phyloP scores from a whole-genome alignment of 1,139 yeast genomes.

The Candida tetrigidarum region DNA sequence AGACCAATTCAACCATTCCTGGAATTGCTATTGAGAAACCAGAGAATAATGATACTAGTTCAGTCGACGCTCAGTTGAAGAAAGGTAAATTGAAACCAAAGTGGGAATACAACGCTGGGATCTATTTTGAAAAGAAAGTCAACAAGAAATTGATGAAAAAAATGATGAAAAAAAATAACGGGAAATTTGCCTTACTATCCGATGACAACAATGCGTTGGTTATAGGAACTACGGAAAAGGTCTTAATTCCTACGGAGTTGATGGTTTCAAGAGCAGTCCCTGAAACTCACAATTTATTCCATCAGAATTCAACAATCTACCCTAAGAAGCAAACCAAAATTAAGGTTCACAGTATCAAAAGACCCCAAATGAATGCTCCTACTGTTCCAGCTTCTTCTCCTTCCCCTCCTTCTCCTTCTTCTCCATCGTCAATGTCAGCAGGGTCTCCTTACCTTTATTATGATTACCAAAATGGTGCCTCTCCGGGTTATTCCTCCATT shows the following conservation, averaged over 20 bases:
- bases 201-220: conserved; percentile 2
- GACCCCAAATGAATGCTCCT: not conserved
- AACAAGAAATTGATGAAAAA: conserved; percentile 16
- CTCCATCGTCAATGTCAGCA: too few species aligned
- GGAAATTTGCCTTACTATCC: conserved; percentile 10
- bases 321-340: conserved; percentile 1
- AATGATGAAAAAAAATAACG: conserved; percentile 5
- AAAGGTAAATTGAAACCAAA: conserved; percentile 15
- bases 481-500: not conserved
- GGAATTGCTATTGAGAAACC: conserved; percentile 3
- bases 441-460: not conserved
- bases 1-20: not conserved
- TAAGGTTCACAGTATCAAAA: not conserved
- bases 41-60: conserved; percentile 2
- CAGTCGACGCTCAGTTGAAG: conserved; percentile 8
- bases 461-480: not conserved
- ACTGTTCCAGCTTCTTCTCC: not conserved
- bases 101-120: conserved; percentile 17
- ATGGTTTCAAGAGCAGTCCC: conserved; percentile 15
- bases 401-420: too few species aligned
- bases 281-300: conserved; percentile 15
- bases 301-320: conserved; percentile 10
- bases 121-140: conserved; percentile 17
- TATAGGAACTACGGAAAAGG: conserved; percentile 1
- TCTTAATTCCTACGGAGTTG: conserved; percentile 9